Base-by-base conservation (phyloP, 345 rosid species). In the Adansonia digitata region DNA sequence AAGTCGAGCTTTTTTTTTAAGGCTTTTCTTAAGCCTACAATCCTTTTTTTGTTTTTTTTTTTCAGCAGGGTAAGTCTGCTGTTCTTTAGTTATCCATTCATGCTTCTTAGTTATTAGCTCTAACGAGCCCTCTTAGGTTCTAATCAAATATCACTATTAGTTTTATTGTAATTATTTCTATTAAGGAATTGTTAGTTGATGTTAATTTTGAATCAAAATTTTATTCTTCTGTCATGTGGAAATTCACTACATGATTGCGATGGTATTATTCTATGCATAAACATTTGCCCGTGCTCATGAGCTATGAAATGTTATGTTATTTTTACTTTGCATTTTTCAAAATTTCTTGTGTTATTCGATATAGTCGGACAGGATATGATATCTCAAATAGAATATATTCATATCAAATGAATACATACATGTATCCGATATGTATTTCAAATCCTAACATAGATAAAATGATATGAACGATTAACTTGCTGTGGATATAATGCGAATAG, bases 41-140 rank as follows among this genome's bases (percentile, higher is more conserved):
- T 59, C 48, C 22, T 17, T 5, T 22, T 13, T 57, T 10, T 57
- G 24, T 14, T 7, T 17, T 42, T 8, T 74, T 61, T 69, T 75
- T 63, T 61, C 40, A 42, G 80, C 53, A 20, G 83, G 74, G 53
- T 53, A 59, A 51, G 9, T 71, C 74, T 76, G 55, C 75, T 75
- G 52, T 4, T 42, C n/a, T 46, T 35, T 27, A n/a, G 42, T 17
- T 7, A 15, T 40, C 26, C 14, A 39, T 52, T 52, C 15, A 2
- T 71, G 27, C 17, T 26, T 43, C 45, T n/a, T 1, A 22, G 71
- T 55, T 45, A 64, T 68, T 35, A 64, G 80, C 63, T 72, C 71
- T 57, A 27, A 57, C 24, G 42, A 59, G 48, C 66, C 52, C 68
- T 63, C 22, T 7, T 73, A 69, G 82, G 46, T 83, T 51, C 51